Conservation (phyloP, 2,329 filamentous ascomycete genomes). For the Byssothecium circinans region DNA sequence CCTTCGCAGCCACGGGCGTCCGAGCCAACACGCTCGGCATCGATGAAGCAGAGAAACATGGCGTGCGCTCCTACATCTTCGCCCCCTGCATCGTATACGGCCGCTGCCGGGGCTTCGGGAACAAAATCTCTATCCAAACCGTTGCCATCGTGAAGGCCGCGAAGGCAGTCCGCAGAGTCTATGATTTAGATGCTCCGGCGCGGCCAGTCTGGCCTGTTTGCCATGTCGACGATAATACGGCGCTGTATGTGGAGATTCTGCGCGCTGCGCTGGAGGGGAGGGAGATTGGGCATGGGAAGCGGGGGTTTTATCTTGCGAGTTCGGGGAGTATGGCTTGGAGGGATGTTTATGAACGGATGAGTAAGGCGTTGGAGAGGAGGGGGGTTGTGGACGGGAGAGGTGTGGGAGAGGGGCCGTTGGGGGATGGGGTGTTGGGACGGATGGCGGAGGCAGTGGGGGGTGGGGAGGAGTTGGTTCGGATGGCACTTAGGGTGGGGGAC, state of each 20-base stretch:
- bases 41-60: slow-evolving; percentile 46
- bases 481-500: slow-evolving; percentile 52
- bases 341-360: slow-evolving; percentile 54
- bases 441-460: slow-evolving; percentile 48
- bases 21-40: slow-evolving; percentile 49
- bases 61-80: slow-evolving; percentile 57
- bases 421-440: slow-evolving; percentile 37
- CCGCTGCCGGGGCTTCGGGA: slow-evolving; percentile 54
- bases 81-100: slow-evolving; percentile 57
- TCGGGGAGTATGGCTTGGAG: slow-evolving; percentile 55
- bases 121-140: slow-evolving; percentile 56
- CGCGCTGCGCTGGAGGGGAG: slow-evolving; percentile 47
- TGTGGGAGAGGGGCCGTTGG: slow-evolving; percentile 41
- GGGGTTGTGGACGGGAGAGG: slow-evolving; percentile 43
- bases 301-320: slow-evolving; percentile 56
- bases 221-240: slow-evolving; percentile 53
- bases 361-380: slow-evolving; percentile 45
- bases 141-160: slow-evolving; percentile 53
- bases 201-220: slow-evolving; percentile 56
- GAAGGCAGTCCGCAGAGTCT: slow-evolving; percentile 45
- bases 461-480: slow-evolving; percentile 40
- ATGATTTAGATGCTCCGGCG: slow-evolving; percentile 47
- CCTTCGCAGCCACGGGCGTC: slow-evolving; percentile 37
- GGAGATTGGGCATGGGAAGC: slow-evolving; percentile 44
- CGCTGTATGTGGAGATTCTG: slow-evolving; percentile 52